Conservation (phyloP, 1,284 basidiomycete species). For the Ceratobasidium papillatum region DNA sequence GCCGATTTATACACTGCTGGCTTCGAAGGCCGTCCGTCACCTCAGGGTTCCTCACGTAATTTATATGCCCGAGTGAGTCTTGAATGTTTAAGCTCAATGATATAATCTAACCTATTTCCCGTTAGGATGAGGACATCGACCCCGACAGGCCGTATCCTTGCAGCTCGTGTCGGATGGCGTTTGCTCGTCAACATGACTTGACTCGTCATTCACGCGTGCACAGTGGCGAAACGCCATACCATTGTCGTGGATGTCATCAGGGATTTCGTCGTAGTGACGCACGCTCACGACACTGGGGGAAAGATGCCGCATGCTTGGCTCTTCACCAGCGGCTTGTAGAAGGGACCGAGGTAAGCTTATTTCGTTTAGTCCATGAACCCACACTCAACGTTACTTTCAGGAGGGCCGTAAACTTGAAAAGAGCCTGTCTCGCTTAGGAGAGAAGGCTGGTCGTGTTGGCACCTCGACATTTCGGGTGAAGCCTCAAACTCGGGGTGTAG, state of each 20-base stretch:
- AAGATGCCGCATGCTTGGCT: slow-evolving; percentile 26
- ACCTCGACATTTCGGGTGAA: slow-evolving; percentile 34
- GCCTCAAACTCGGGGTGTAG: slow-evolving; percentile 14
- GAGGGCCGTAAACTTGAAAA: slow-evolving; percentile 38
- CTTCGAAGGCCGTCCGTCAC: slow-evolving; percentile 6
- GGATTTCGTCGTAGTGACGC: slow-evolving; percentile 77
- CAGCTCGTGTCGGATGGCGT: slow-evolving; percentile 69
- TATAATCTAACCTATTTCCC: slow-evolving; percentile 20
- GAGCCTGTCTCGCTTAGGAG: slow-evolving; percentile 29
- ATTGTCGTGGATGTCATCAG: slow-evolving; percentile 73
- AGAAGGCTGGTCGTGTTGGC: slow-evolving; percentile 36
- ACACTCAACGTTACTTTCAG: slow-evolving; percentile 16
- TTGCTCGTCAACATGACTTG: slow-evolving; percentile 77
- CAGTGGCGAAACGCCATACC: slow-evolving; percentile 68
- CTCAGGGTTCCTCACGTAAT: slow-evolving; percentile 5
- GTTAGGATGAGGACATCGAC: slow-evolving; percentile 34
- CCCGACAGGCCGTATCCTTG: slow-evolving; percentile 72
- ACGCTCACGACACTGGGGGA: slow-evolving; percentile 66
- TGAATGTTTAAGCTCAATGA: neutral
- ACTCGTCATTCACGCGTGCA: slow-evolving; percentile 75
- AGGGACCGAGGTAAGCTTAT: slow-evolving; percentile 33
- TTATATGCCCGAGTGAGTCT: slow-evolving; percentile 19
- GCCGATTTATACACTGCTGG: slow-evolving; percentile 10
- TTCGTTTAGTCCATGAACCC: neutral
- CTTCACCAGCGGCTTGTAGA: slow-evolving; percentile 35